Conservation (phyloP, 768 basidiomycete genomes). For the Suillus subaureus region DNA sequence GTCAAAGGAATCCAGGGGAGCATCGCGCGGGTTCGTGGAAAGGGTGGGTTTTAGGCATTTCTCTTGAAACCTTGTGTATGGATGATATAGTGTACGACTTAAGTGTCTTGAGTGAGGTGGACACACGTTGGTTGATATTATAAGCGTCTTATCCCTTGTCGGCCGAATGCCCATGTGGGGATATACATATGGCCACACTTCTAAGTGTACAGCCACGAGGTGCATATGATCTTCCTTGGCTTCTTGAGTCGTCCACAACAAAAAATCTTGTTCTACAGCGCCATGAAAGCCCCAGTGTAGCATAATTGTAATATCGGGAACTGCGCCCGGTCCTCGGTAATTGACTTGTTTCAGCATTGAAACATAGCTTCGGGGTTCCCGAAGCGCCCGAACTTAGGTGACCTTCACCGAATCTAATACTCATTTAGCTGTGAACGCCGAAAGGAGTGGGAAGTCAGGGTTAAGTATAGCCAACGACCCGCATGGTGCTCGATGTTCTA, state of each 20-base stretch:
- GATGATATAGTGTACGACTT: neutral
- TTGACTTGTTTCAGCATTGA: neutral
- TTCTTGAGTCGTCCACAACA: neutral
- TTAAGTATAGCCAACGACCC: slow-evolving; percentile 36
- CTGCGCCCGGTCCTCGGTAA: neutral
- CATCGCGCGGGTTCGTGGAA: slow-evolving; percentile 44
- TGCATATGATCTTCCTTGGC: neutral
- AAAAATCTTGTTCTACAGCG: neutral
- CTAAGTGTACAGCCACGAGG: neutral
- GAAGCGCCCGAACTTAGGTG: neutral
- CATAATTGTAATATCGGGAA: neutral
- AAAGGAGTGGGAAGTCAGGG: slow-evolving; percentile 35
- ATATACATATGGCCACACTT: neutral
- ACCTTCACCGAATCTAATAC: neutral
- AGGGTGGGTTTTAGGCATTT: slow-evolving; percentile 37
- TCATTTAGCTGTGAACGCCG: slow-evolving; percentile 11
- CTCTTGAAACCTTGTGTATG: neutral
- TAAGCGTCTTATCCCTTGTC: neutral
- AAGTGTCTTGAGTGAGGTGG: neutral
- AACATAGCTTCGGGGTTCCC: neutral
- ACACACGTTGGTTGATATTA: neutral
- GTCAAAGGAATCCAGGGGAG: slow-evolving; percentile 46
- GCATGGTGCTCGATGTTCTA: slow-evolving; percentile 25
- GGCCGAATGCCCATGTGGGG: neutral
- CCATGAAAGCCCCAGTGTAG: neutral